These are phyloP conservation scores for Kluyveromyces aestuarii DNA, from an alignment of 805 yeast genomes.

Conservation along the genomic window DNA sequence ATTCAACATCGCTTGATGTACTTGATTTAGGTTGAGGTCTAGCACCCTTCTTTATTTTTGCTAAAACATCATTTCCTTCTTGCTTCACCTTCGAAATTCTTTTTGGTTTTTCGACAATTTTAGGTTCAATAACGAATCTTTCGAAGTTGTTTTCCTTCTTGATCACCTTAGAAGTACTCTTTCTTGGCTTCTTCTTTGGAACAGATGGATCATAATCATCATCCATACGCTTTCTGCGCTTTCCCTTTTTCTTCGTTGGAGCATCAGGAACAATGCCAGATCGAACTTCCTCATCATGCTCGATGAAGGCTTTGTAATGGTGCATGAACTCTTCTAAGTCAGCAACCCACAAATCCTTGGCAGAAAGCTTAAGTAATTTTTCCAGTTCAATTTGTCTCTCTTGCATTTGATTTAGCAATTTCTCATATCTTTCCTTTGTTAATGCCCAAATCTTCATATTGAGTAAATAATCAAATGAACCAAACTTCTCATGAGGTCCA, in stretches of 20 bases:
- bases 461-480: slow-evolving; percentile 76
- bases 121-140: slow-evolving; percentile 21
- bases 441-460: slow-evolving; percentile 94
- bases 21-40: slow-evolving; percentile 2
- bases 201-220: slow-evolving; percentile 29
- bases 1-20: slow-evolving; percentile 1
- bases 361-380: slow-evolving; percentile 51
- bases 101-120: slow-evolving; percentile 16
- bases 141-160: slow-evolving; percentile 22
- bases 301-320: slow-evolving; percentile 60
- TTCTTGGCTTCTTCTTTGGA: slow-evolving; percentile 17
- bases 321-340: slow-evolving; percentile 70
- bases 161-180: slow-evolving; percentile 14
- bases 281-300: slow-evolving; percentile 54
- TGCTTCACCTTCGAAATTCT: slow-evolving; percentile 17
- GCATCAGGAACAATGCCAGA: slow-evolving; percentile 39
- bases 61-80: slow-evolving; percentile 7
- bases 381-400: slow-evolving; percentile 66
- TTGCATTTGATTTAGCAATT: slow-evolving; percentile 61
- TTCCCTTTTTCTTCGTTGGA: slow-evolving; percentile 34
- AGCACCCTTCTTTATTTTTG: neutral
- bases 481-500: slow-evolving; percentile 40
- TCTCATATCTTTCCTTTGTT: slow-evolving; percentile 82
- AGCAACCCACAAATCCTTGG: slow-evolving; percentile 80
- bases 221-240: slow-evolving; percentile 17